Base-by-base conservation (phyloP, 768 basidiomycete species). In the Agrocybe praecox region DNA sequence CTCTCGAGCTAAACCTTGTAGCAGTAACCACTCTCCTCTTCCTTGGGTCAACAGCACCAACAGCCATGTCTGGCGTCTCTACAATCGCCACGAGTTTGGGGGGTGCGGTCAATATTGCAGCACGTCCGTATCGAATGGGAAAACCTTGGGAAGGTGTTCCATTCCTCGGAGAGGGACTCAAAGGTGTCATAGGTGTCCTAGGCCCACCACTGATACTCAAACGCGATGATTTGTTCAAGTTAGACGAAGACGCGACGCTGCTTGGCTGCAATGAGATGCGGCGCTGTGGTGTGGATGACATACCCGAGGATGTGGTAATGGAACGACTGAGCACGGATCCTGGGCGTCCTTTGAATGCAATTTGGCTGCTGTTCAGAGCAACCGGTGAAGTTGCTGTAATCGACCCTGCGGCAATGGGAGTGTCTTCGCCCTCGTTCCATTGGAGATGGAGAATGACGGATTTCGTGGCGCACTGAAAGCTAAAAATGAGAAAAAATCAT, bases 1-100 rank as follows among this genome's bases (percentile, higher is more conserved):
- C 75, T 54, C 94, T 77, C 21, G 90, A 87, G 67, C 92, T 94
- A 67, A 95, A 96, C 58, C 94, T 76, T 17, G 93, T 96, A 7
- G 91, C 90, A 52, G 92, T 94, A 14, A 93, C 88, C 1, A 95
- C 90, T 47, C 94, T 76, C 62, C 89, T 78, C 79, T 94, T 92
- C 69, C 80, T 77, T 17, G 91, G 85, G 69, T 96, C 94, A 9
- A 94, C 90, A 21, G 93, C 90, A 9, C 94, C 94, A 34, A 93
- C 85, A n/a, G 87, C 92, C 9, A 94, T 87, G 67, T 94, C 94
- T 0, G 92, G 91, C 10, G 91, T 94, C 69, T 90, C 90, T 17
- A 95, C 88, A 26, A 94, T 75, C 4, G 88, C 91, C 17, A 95
- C 82, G 24, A 95, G 73, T 66, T 87, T 87, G 15, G 94, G 93